Evolutionary conservation across 2,329 filamentous ascomycete genomes (phyloP), one percentile per base, ranked within the genome.

Genomic region (Aspergillus udagawae): DNA sequence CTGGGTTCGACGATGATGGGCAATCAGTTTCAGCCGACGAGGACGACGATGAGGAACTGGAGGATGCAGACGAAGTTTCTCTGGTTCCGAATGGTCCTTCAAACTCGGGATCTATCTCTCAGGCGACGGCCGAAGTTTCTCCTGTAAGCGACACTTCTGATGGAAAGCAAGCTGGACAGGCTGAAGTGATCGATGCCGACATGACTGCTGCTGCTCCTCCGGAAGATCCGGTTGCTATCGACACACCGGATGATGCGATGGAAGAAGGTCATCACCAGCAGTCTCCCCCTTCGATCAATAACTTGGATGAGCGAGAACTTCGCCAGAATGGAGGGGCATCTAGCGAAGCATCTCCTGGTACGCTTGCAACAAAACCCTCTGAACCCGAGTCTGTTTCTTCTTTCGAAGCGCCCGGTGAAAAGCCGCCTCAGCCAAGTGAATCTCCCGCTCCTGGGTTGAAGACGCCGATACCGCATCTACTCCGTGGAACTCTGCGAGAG

Each of bases 401-500:
- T 48, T 72, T 73, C 21, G 75, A 77, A 57, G 61, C 68, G 44
- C 58, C 67, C 20, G 59, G 58, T 17, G 73, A 76, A 47, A 73
- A 73, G 45, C 61, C 61, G 29, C 56, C 62, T 55, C 77, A 72
- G 54, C 61, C 73, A 53, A 70, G 70, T 60, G 67, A 73, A 54
- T 76, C 78, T 3, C 75, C 77, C 32, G 74, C 70, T 49, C 74
- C 74, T 54, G 70, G 74, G 32, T 60, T 79, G 57, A 89, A 87
- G 64, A 92, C 87, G 0, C 86, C 89, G 7, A 83, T 94, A 10
- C 92, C 92, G 0, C 89, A 91, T 60, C 82, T 99, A 10, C 79
- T 97, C 0, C 88, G 94, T 51, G 94, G 94, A 21, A 96, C 86
- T 0, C 79, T 99, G 10, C 89, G 95, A 71, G 93, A 96, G 72